Evolutionary conservation across 352 stramenopile species (phyloP).

Genomic region (Globisporangium radiosum): DNA sequence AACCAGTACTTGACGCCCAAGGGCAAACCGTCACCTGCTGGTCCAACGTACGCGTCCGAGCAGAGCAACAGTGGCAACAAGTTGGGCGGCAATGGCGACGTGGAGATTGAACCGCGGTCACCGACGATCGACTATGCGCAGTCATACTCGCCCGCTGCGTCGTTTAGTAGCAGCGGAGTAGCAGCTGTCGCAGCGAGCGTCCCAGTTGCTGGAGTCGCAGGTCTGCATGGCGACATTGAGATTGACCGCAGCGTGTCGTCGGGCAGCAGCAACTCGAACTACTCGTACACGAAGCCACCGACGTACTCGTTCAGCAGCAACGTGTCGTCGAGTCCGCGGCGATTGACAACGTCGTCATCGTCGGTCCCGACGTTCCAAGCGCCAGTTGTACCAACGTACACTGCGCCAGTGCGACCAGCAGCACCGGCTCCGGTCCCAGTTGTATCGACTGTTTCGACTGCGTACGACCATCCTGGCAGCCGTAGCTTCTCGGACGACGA

Average conservation of each 20-base stretch:
- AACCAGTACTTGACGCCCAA: constrained; percentile 56
- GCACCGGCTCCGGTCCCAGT: constrained; percentile 17
- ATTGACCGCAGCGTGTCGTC: constrained; percentile 12
- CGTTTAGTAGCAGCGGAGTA: background rate
- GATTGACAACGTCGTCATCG: background rate
- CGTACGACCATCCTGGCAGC: constrained; percentile 21
- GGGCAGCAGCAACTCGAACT: background rate
- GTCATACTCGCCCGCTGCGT: constrained; percentile 37
- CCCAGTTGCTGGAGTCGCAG: background rate
- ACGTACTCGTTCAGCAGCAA: constrained; percentile 19
- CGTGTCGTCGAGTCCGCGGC: constrained; percentile 15
- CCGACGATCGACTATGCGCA: constrained; percentile 49
- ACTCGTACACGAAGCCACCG: constrained; percentile 10
- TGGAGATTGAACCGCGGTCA: constrained; percentile 19
- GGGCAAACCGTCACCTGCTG: constrained; percentile 29
- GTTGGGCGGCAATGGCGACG: background rate
- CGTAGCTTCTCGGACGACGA: constrained; percentile 20
- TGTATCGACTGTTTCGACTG: background rate
- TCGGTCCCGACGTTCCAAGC: constrained; percentile 13
- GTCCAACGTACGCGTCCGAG: constrained; percentile 30
- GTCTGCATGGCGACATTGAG: no score
- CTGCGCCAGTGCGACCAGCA: constrained; percentile 4
- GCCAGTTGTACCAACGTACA: constrained; percentile 23
- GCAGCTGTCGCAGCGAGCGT: background rate
- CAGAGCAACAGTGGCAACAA: constrained; percentile 5